phyloP scores from a whole-genome alignment of 208 protist genomes.

The Crithidia brevicula region DNA sequence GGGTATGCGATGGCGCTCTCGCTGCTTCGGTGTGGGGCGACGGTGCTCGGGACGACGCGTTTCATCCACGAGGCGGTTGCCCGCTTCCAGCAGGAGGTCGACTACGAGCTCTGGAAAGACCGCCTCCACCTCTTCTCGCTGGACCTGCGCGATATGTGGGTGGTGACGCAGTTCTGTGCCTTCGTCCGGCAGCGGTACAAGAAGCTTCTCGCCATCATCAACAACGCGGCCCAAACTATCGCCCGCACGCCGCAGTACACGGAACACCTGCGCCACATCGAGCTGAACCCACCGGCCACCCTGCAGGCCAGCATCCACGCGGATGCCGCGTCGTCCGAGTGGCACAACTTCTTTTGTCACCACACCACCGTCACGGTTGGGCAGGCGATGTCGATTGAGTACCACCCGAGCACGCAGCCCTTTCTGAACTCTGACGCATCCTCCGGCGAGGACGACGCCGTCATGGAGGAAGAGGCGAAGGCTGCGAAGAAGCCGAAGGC shows the following conservation, averaged over 20 bases:
- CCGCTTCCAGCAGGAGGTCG: constrained; percentile 83
- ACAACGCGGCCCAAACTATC: constrained; percentile 98
- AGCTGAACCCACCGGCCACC: constrained; percentile 49
- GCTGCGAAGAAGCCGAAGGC: not conserved
- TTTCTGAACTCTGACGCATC: constrained; percentile 37
- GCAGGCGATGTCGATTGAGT: constrained; percentile 67
- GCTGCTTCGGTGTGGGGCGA: constrained; percentile 83
- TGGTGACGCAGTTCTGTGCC: constrained; percentile 94
- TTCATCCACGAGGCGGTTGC: constrained; percentile 91
- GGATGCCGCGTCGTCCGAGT: constrained; percentile 57
- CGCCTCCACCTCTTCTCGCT: constrained; percentile 95
- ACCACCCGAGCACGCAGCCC: constrained; percentile 49
- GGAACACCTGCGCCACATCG: constrained; percentile 73
- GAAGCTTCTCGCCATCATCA: constrained; percentile 94
- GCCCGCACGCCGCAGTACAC: constrained; percentile 94
- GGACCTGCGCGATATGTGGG: constrained; percentile 94
- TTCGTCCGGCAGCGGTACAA: constrained; percentile 68
- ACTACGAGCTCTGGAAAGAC: constrained; percentile 91
- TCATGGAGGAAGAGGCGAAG: not conserved
- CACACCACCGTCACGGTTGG: constrained; percentile 83
- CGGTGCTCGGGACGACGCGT: constrained; percentile 89
- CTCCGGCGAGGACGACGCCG: not conserved
- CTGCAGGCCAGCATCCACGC: constrained; percentile 56
- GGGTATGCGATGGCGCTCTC: constrained; percentile 93
- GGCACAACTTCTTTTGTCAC: constrained; percentile 80